phyloP scores from a whole-genome alignment of 2,329 filamentous ascomycete species.

The Paraconiothyrium brasiliense region DNA sequence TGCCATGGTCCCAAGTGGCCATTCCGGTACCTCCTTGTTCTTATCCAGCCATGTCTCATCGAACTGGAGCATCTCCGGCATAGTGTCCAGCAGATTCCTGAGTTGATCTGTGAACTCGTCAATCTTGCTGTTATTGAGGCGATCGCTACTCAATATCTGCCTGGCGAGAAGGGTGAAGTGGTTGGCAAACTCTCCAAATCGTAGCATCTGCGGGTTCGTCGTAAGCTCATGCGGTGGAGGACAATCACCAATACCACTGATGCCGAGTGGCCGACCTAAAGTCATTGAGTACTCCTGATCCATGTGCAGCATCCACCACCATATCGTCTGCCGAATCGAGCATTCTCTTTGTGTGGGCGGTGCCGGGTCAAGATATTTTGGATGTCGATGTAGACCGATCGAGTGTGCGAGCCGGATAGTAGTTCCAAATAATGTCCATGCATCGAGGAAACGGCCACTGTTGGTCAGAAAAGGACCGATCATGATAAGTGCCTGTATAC shows the following conservation, averaged over 20 bases:
- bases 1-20: constrained; percentile 58
- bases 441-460: constrained; percentile 60
- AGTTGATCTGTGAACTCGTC: constrained; percentile 59
- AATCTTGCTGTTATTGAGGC: constrained; percentile 55
- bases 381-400: constrained; percentile 60
- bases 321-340: constrained; percentile 55
- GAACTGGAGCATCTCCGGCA: constrained; percentile 59
- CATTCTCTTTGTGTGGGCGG: constrained; percentile 53
- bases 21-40: constrained; percentile 54
- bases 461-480: constrained; percentile 61
- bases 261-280: constrained; percentile 59
- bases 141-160: constrained; percentile 57
- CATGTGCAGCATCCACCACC: constrained; percentile 65
- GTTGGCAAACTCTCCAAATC: constrained; percentile 57
- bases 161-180: constrained; percentile 60
- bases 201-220: constrained; percentile 54
- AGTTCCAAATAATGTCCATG: constrained; percentile 60
- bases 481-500: constrained; percentile 59
- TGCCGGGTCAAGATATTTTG: constrained; percentile 56
- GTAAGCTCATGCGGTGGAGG: constrained; percentile 57
- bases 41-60: constrained; percentile 55
- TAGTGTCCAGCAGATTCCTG: constrained; percentile 54
- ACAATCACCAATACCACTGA: constrained; percentile 60
- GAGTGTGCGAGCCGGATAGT: constrained; percentile 60
- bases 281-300: constrained; percentile 62